A percentile compares a stretch with the other conserved stretches of the same genome.
phyloP scores from a whole-genome alignment of 176 grass and related monocot genomes.

The Bothriochloa decipiens region DNA sequence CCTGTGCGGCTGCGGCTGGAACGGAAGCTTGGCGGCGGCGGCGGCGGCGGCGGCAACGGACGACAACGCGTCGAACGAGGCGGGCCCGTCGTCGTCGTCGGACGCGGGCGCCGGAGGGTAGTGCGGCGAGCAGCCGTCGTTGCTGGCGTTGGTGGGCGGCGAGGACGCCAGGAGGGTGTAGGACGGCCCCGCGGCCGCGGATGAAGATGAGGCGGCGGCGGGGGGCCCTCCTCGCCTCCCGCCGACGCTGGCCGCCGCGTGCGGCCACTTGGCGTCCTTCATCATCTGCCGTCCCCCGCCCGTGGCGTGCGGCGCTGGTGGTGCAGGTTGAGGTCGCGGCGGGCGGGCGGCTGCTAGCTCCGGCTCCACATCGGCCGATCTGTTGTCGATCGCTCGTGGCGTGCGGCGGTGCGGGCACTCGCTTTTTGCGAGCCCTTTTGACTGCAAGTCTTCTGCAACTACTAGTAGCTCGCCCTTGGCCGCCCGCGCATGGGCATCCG shows the following conservation, averaged over 20 bases:
- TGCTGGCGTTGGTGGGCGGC: conserved; percentile 34
- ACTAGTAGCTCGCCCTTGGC: not conserved
- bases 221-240: not conserved
- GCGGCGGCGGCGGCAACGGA: conserved; percentile 19
- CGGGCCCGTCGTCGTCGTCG: conserved; percentile 18
- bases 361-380: not conserved
- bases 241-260: not conserved
- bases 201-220: not conserved
- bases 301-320: not conserved
- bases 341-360: not conserved
- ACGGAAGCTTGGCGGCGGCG: not conserved
- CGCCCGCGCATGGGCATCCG: too few relatives aligned
- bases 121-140: conserved; percentile 43
- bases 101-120: conserved; percentile 32
- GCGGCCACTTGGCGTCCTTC: conserved; percentile 44
- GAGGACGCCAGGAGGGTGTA: conserved; percentile 45
- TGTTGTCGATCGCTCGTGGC: conserved; percentile 19
- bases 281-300: not conserved
- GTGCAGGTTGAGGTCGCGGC: not conserved
- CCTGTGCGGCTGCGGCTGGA: conserved; percentile 22
- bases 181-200: not conserved
- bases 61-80: conserved; percentile 42
- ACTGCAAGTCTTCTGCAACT: not conserved
- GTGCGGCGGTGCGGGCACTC: not conserved
- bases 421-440: not conserved